These are phyloP conservation scores for Rhododendron molle DNA, from an alignment of 148 eudicot genomes.

Conservation along the genomic window DNA sequence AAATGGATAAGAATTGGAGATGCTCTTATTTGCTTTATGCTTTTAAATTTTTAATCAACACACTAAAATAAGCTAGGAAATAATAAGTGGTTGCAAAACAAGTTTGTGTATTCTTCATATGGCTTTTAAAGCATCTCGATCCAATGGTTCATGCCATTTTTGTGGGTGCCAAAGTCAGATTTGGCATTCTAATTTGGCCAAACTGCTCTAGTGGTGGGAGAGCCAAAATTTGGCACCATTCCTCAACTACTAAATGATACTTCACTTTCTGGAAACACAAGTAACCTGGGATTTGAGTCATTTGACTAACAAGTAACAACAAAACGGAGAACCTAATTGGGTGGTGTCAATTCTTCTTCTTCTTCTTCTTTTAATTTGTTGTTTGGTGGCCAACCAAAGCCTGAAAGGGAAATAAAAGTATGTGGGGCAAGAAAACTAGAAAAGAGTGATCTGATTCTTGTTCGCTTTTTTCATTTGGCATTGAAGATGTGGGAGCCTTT, in stretches of 20 bases:
- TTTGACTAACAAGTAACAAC: not conserved
- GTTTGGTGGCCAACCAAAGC: not conserved
- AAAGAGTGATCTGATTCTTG: not conserved
- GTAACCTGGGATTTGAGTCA: not conserved
- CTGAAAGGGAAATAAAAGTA: not conserved
- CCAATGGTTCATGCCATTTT: no score
- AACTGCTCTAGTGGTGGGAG: no score
- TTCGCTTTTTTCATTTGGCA: not conserved
- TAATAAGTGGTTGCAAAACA: no score
- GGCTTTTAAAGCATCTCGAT: not conserved
- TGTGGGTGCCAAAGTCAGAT: no score
- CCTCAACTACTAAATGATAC: not conserved
- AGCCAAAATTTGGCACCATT: no score
- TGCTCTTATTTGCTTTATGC: no score
- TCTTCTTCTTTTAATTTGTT: not conserved
- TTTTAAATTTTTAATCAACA: no score
- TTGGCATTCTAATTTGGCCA: no score
- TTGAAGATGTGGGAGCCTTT: conserved; percentile 32
- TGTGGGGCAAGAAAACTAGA: not conserved
- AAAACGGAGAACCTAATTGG: not conserved
- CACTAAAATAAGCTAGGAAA: no score
- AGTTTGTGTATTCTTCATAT: not conserved
- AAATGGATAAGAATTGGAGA: no score
- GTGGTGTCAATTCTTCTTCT: not conserved
- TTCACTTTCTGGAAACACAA: not conserved